Base-by-base conservation (phyloP, 768 basidiomycete genomes). In the Scleroderma citrinum region DNA sequence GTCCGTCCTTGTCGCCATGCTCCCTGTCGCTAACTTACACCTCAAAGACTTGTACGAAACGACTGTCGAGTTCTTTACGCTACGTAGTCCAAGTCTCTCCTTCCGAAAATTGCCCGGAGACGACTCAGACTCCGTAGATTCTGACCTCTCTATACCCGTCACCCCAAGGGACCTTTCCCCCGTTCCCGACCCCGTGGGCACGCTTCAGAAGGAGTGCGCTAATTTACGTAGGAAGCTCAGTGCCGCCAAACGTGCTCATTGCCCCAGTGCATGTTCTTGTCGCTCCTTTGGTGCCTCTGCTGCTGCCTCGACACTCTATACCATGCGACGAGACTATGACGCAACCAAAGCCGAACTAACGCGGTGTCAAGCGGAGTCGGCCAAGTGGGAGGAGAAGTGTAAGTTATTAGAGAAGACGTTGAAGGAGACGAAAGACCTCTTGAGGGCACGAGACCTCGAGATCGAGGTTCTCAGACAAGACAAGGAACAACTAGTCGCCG, bases 351-450 rank as follows among this genome's bases (percentile, higher is more conserved):
- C 73, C 52, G 78, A 82, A 49, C 73, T 82, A 31, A 70, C 76
- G 44, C 76, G 75, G 50, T 72, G 79, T 12, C 75, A 76, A 53
- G 65, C 70, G 48, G 80, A 85, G 44, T 70, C 78, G 19, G 64
- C 74, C 24, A 77, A 75, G 41, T 67, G 83, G 30, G 76, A 83
- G 47, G 86, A 87, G 53, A 75, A 78, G 14, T 83, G 78, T 65
- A 77, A 71, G 62, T 63, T 73, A 60, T 71, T 87, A 43, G 85
- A 88, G 57, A 76, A 70, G 56, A 73, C 80, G 16, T 67, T 88
- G 50, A 77, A 73, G 57, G 85, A 87, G 56, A 79, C 82, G 42
- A 73, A 77, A 44, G 83, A 86, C 12, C 54, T 79, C 42, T 63
- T 87, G 55, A 75, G 73, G 49, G 53, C 70, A 1, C 76, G 78